phyloP scores from a whole-genome alignment of 1,284 basidiomycete species.

The Singerocomus inundabilis region DNA sequence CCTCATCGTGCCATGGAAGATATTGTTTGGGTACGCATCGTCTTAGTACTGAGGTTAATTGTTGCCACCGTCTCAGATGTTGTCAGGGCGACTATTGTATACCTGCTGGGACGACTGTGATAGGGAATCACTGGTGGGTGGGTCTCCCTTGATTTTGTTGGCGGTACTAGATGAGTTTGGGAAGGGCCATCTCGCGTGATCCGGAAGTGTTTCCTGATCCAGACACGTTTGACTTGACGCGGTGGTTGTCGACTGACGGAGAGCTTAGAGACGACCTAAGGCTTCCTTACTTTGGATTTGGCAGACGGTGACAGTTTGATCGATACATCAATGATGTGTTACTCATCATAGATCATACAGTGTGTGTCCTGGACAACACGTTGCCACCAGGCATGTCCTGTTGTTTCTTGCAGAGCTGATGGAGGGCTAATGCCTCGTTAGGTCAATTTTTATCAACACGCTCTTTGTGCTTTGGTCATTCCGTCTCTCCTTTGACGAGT shows the following conservation, averaged over 20 bases:
- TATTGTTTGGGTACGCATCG: conserved; percentile 9
- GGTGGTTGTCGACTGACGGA: conserved; percentile 10
- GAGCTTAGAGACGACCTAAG: conserved; percentile 7
- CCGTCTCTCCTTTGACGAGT: conserved; percentile 6
- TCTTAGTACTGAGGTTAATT: too few relatives aligned
- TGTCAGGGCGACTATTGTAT: conserved; percentile 12
- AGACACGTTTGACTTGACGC: conserved; percentile 8
- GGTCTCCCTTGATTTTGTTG: too few relatives aligned
- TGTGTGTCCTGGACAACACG: conserved; percentile 17
- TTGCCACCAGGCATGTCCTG: conserved; percentile 6
- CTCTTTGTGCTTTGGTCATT: conserved; percentile 17
- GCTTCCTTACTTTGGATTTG: conserved; percentile 14
- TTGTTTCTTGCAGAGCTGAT: not conserved
- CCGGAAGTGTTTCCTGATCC: conserved; percentile 14
- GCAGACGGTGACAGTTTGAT: conserved; percentile 6
- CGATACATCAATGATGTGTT: too few relatives aligned
- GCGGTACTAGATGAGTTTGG: not conserved
- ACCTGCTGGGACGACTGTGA: conserved; percentile 12
- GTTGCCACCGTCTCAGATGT: not conserved
- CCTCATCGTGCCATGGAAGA: conserved; percentile 15
- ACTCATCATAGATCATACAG: conserved; percentile 1
- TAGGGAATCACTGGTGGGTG: conserved; percentile 12
- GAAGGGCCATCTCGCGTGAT: conserved; percentile 15
- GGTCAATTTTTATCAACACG: conserved; percentile 16
- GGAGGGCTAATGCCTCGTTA: not conserved